These are phyloP conservation scores for Dittrichia graveolens DNA, from an alignment of 129 eudicot species.

Conservation along the genomic window DNA sequence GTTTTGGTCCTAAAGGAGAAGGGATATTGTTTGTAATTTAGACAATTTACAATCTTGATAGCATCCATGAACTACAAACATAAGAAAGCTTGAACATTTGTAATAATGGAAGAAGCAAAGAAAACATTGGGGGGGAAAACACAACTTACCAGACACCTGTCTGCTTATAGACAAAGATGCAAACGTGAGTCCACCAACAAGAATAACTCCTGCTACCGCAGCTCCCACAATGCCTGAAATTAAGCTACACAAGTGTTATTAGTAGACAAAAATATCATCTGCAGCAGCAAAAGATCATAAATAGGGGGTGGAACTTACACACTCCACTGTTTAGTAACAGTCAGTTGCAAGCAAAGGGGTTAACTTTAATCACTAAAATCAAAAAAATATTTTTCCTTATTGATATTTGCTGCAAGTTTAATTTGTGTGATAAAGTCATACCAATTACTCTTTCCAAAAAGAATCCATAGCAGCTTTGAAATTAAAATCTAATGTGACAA, in stretches of 20 bases:
- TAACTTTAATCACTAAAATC: slow-evolving; percentile 11
- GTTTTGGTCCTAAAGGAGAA: slow-evolving; percentile 55
- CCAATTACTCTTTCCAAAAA: slow-evolving; percentile 8
- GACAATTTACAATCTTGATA: neutral
- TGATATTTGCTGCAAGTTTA: slow-evolving; percentile 2
- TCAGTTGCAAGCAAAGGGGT: slow-evolving; percentile 14
- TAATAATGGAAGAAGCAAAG: slow-evolving; percentile 2
- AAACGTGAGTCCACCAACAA: slow-evolving; percentile 77
- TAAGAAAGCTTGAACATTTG: slow-evolving; percentile 18
- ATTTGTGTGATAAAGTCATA: neutral
- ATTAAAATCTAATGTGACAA: slow-evolving; percentile 9
- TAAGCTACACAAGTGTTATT: slow-evolving; percentile 68
- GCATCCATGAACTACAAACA: neutral
- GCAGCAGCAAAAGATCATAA: slow-evolving; percentile 29
- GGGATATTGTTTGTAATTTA: neutral
- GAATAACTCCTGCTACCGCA: slow-evolving; percentile 81
- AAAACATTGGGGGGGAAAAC: neutral
- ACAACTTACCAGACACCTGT: slow-evolving; percentile 54
- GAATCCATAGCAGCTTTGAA: slow-evolving; percentile 8
- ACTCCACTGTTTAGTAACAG: neutral
- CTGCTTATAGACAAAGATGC: slow-evolving; percentile 68
- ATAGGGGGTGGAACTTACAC: slow-evolving; percentile 5
- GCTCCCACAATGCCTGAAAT: slow-evolving; percentile 88
- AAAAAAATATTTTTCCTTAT: neutral
- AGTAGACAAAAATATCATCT: slow-evolving; percentile 46